These are phyloP conservation scores for Mortierella hygrophila DNA, from an alignment of 192 early-diverging fungal species.

Conservation along the genomic window DNA sequence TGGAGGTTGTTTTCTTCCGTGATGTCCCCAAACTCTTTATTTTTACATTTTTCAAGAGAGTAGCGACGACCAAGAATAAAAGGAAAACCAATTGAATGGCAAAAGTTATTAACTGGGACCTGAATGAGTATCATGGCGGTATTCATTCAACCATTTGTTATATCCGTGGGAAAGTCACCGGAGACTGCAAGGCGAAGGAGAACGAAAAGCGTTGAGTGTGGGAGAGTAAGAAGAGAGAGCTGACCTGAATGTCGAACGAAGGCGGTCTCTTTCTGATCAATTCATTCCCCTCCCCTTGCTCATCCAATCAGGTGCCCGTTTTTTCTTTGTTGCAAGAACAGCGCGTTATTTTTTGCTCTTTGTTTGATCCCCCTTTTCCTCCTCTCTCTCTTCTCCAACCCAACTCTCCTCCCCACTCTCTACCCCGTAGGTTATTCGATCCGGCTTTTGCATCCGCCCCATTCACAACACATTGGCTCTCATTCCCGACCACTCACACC, in stretches of 20 bases:
- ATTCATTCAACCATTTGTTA: no score
- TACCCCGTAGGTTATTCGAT: not conserved
- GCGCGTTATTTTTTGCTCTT: not conserved
- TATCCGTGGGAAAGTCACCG: no score
- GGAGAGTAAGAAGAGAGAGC: no score
- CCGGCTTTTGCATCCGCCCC: constrained; percentile 5
- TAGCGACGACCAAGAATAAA: not conserved
- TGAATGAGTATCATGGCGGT: not conserved
- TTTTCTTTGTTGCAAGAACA: not conserved
- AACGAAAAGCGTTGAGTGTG: no score
- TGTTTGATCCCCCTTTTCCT: not conserved
- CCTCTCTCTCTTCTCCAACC: not conserved
- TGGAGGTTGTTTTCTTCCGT: not conserved
- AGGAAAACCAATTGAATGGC: not conserved
- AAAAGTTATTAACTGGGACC: not conserved
- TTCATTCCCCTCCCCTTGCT: no score
- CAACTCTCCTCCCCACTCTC: not conserved
- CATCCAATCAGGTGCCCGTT: constrained; percentile 1
- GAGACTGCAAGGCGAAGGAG: no score
- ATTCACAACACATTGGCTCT: constrained; percentile 4
- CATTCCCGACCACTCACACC: not conserved
- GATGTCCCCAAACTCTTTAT: not conserved
- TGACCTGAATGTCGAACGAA: no score
- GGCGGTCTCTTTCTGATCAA: no score
- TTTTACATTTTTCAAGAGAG: not conserved